These are phyloP conservation scores for Syncephalastrum monosporum DNA, from an alignment of 371 early-diverging fungal genomes.

Conservation along the genomic window DNA sequence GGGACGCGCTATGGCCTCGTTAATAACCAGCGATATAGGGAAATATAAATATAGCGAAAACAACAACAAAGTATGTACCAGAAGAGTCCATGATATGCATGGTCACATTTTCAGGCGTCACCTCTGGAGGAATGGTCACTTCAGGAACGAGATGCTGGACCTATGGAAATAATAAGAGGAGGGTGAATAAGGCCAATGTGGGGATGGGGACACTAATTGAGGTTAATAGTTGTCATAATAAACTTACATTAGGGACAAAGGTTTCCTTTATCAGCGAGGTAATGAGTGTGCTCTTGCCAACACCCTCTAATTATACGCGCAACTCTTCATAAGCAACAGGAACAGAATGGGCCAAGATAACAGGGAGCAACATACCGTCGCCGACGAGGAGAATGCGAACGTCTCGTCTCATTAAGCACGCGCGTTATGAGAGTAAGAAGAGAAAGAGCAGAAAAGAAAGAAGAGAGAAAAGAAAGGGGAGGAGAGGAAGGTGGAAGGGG, in stretches of 20 bases:
- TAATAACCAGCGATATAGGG: background rate
- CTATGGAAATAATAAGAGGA: slow-evolving; percentile 42
- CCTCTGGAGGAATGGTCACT: slow-evolving; percentile 97
- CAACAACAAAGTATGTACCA: slow-evolving; percentile 35
- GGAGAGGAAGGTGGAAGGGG: background rate
- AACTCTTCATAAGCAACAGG: background rate
- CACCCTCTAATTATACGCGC: slow-evolving; percentile 64
- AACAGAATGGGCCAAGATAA: background rate
- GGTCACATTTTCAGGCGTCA: slow-evolving; percentile 94
- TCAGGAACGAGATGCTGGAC: slow-evolving; percentile 96
- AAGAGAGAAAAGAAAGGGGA: slow-evolving; percentile 7
- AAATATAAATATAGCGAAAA: background rate
- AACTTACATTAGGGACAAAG: slow-evolving; percentile 86
- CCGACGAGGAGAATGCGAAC: slow-evolving; percentile 89
- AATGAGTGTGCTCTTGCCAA: slow-evolving; percentile 95
- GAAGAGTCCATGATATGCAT: slow-evolving; percentile 97
- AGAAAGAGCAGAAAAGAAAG: slow-evolving; percentile 5
- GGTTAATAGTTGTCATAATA: background rate
- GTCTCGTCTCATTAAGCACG: slow-evolving; percentile 75
- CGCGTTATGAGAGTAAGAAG: background rate
- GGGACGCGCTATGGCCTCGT: slow-evolving; percentile 59
- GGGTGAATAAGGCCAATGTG: background rate
- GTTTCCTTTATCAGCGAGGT: slow-evolving; percentile 94
- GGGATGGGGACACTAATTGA: background rate
- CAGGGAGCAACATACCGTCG: slow-evolving; percentile 67